Conservation (phyloP, 306 rosid genomes). For the Prunus fruticosa region DNA sequence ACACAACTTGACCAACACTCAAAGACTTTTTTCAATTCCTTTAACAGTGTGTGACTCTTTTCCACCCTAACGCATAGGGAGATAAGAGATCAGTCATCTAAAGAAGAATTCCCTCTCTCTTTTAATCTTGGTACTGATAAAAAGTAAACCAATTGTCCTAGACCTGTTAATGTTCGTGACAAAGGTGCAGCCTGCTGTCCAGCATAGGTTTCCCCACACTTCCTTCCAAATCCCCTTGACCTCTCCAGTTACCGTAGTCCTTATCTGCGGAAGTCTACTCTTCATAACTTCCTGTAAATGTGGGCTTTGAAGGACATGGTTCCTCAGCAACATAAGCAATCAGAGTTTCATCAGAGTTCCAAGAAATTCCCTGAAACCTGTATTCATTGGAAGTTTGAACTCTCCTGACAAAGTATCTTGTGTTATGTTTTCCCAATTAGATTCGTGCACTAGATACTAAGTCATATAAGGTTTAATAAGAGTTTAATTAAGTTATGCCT, state of each 20-base stretch:
- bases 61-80: conserved; percentile 44
- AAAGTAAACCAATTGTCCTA: conserved; percentile 4
- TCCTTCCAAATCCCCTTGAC: conserved; percentile 81
- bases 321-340: conserved; percentile 84
- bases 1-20: conserved; percentile 85
- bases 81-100: conserved; percentile 1
- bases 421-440: too few species aligned
- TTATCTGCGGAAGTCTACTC: conserved; percentile 38
- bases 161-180: conserved; percentile 56
- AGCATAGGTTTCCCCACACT: conserved; percentile 82
- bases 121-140: conserved; percentile 1
- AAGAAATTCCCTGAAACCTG: conserved; percentile 87
- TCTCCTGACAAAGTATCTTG: not conserved
- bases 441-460: too few species aligned
- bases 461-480: too few species aligned
- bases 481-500: too few species aligned
- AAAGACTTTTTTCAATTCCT: conserved; percentile 60
- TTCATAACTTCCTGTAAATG: conserved; percentile 47
- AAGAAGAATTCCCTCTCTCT: conserved; percentile 12
- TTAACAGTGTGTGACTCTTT: conserved; percentile 58
- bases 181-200: conserved; percentile 73
- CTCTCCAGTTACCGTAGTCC: conserved; percentile 64
- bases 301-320: conserved; percentile 60
- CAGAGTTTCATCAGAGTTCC: conserved; percentile 66
- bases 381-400: conserved; percentile 12